Evolutionary conservation across 805 yeast species (phyloP).

Genomic region (Ogataea siamensis): DNA sequence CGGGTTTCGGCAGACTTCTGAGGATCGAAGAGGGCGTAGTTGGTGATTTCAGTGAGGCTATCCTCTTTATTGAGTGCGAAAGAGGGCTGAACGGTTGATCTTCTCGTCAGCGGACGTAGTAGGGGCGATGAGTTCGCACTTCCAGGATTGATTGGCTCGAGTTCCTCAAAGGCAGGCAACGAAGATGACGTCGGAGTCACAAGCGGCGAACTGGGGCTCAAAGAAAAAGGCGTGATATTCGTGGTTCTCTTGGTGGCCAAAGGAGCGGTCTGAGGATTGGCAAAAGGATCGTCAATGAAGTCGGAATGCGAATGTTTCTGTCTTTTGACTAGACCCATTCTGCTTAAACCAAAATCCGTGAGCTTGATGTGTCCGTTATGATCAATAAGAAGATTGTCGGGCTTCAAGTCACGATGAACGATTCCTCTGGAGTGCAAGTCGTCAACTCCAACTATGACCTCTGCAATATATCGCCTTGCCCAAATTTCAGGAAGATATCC

Average conservation of each 20-base stretch:
- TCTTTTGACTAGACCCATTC: slow-evolving; percentile 84
- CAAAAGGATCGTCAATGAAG: slow-evolving; percentile 23
- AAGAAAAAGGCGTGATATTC: slow-evolving; percentile 29
- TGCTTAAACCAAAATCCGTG: slow-evolving; percentile 91
- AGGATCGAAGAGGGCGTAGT: slow-evolving; percentile 75
- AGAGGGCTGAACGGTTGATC: slow-evolving; percentile 56
- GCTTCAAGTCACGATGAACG: slow-evolving; percentile 92
- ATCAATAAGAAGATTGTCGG: slow-evolving; percentile 89
- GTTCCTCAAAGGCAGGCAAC: slow-evolving; percentile 17
- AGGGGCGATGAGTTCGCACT: slow-evolving; percentile 44
- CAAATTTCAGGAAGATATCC: slow-evolving; percentile 85
- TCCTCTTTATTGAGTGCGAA: slow-evolving; percentile 54
- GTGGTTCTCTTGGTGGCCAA: slow-evolving; percentile 15
- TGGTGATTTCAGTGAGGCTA: slow-evolving; percentile 29
- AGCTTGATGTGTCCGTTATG: slow-evolving; percentile 83
- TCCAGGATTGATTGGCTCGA: slow-evolving; percentile 29
- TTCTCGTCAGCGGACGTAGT: slow-evolving; percentile 44
- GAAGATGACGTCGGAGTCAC: slow-evolving; percentile 21
- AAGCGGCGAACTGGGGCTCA: slow-evolving; percentile 27
- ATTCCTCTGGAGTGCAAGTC: slow-evolving; percentile 87
- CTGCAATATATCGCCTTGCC: slow-evolving; percentile 84
- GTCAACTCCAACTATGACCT: slow-evolving; percentile 84
- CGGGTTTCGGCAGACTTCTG: slow-evolving; percentile 43
- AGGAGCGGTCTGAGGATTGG: slow-evolving; percentile 14
- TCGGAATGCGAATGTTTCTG: slow-evolving; percentile 42